Base-by-base conservation (phyloP, 176 grass and related monocot species). In the Metroxylon sagu region DNA sequence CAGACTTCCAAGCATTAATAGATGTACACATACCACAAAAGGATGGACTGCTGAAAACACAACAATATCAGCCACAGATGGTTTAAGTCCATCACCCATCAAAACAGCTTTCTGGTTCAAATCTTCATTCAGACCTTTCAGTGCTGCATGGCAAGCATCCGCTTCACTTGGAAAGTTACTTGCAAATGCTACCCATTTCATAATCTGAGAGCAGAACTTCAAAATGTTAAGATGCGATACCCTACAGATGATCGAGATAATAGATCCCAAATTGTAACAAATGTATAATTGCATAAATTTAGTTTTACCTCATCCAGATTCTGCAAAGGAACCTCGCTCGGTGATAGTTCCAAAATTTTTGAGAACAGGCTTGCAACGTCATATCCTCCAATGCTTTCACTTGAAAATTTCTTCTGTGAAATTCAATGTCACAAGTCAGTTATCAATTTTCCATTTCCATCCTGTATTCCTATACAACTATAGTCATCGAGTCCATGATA, bases 31-130 rank as follows among this genome's bases (percentile, higher is more conserved):
- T 85, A 94, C 89, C 80, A 92, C 39, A 59, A 79, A 80, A 79
- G 21, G 30, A 26, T 88, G 79, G 39, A 98, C 26, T 16, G 81
- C 30, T 61, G 93, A 64, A 71, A 83, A 85, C 71, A 92, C 84
- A 68, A 85, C 75, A 60, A 92, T 85, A 60, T 92, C 87, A 67
- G 93, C 84, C 73, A 50, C 79, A 30, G 87, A 92, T 21, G 73
- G 79, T 55, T 75, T 73, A 43, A 88, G 80, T 43, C 87, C 84
- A 61, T 59, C 59, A 51, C 70, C 81, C 43, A 92, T 50, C 28
- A 92, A 53, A 57, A 98, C 84, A 25, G 84, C 80, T 59, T 73
- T 98, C 58, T 82, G 87, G 56, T 79, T 76, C 76, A 98, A 54
- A 26, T 98, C 76, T 56, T 85, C 73, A 81, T 98, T 88, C 68